Base-by-base conservation (phyloP, 495 filamentous ascomycete genomes). In the Platismatia glauca region DNA sequence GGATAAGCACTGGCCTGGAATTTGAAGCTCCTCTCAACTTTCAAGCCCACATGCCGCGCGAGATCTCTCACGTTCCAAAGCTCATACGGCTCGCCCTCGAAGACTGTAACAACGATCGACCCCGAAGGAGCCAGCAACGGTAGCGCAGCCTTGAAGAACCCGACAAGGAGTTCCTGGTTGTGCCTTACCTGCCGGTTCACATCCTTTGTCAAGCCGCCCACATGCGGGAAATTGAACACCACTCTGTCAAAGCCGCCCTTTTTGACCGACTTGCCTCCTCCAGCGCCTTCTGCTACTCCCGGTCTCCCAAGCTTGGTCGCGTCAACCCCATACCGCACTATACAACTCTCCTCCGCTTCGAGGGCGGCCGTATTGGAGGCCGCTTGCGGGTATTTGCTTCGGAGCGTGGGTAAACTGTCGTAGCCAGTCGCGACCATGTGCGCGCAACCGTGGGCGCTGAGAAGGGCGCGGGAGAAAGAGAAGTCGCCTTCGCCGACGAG, bases 161-260 rank as follows among this genome's bases (percentile, higher is more conserved):
- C 79, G 13, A 95, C 89, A 3, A 97, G 79, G 37, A 97, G 78
- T 70, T 92, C 88, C 75, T 97, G 94, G 71, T 98, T 97, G 67
- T 86, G 81, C 39, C 94, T 84, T 16, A 97, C 91, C 76, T 98
- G 94, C 22, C 94, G 79, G 75, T 96, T 95, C 57, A 96, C 89
- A 75, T 98, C 94, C 52, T 84, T 97, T 53, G 83, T 88, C 65
- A 91, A 83, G 11, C 94, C 94, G 58, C 94, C 94, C 3, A 95
- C 87, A 74, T 98, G 94, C 55, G 94, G 94, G 74, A 98, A 98
- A 77, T 96, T 95, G 81, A 97, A 98, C 55, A 90, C 81, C 57
- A 97, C 85, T 41, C 82, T 76, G 71, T 95, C 87, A 77, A 86
- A 93, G 3, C 70, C 71, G 15, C 79, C 82, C 13, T 64, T 65